phyloP scores from a whole-genome alignment of 805 yeast genomes.

The Wickerhamomyces subpelliculosus region DNA sequence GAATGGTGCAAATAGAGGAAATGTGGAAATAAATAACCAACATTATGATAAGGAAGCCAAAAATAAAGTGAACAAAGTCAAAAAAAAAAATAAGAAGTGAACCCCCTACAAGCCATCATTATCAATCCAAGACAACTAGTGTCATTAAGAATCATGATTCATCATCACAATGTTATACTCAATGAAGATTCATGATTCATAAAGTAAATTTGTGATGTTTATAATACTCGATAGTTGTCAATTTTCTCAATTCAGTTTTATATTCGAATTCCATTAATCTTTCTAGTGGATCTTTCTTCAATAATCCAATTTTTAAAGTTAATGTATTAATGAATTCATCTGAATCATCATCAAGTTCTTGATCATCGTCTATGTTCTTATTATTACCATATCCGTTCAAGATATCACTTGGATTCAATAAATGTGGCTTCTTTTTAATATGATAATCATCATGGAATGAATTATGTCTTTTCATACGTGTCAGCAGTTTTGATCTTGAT shows the following conservation, averaged over 20 bases:
- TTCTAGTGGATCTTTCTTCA: conserved; percentile 7
- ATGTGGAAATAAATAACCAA: too few species aligned
- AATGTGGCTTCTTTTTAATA: not conserved
- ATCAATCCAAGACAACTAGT: too few species aligned
- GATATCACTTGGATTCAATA: not conserved
- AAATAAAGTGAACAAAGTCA: too few species aligned
- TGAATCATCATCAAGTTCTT: not conserved
- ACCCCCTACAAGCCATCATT: too few species aligned
- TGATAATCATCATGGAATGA: conserved; percentile 4
- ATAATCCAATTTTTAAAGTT: conserved; percentile 1
- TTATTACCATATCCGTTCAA: not conserved
- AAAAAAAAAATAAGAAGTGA: too few species aligned
- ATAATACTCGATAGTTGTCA: conserved; percentile 7
- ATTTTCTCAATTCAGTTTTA: conserved; percentile 9
- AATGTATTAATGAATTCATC: conserved; percentile 1
- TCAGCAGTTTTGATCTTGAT: too few species aligned
- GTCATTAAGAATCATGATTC: too few species aligned
- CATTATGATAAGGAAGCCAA: too few species aligned
- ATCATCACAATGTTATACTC: too few species aligned
- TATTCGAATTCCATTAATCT: conserved; percentile 12
- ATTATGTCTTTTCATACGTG: conserved; percentile 11
- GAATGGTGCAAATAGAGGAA: too few species aligned
- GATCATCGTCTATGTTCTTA: not conserved
- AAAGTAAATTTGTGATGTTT: not conserved
- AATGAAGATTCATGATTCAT: too few species aligned